Evolutionary conservation across 2,329 filamentous ascomycete genomes (phyloP).

Genomic region (Verticillium alfalfae): DNA sequence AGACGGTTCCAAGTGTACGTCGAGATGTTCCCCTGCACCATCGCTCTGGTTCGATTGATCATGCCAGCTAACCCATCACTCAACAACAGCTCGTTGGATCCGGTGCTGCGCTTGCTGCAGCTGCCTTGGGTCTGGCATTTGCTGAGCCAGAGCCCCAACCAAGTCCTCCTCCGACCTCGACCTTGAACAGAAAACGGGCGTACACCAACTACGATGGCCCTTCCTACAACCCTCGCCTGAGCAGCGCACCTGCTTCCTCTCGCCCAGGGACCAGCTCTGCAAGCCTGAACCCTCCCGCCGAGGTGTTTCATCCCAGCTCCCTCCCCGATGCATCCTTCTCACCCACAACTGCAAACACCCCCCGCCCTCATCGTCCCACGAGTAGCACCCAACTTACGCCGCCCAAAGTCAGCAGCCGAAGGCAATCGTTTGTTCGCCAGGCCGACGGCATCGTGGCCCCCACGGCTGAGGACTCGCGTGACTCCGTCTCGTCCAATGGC

Average conservation of each 20-base stretch:
- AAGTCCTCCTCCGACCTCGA: conserved; percentile 13
- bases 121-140: conserved; percentile 53
- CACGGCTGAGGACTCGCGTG: conserved; percentile 40
- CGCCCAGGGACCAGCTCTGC: conserved; percentile 39
- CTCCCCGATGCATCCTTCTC: conserved; percentile 7
- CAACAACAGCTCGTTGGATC: conserved; percentile 51
- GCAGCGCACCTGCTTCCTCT: conserved; percentile 21
- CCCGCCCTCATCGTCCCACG: conserved; percentile 21
- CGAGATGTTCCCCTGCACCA: conserved; percentile 1
- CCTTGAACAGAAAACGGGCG: conserved; percentile 7
- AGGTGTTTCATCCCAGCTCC: conserved; percentile 16
- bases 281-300: conserved; percentile 21
- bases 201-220: conserved; percentile 15
- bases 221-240: conserved; percentile 16
- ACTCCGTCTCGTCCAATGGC: conserved; percentile 55
- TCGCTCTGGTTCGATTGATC: conserved; percentile 8
- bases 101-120: conserved; percentile 56
- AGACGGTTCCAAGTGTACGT: conserved; percentile 48
- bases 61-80: neutral
- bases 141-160: conserved; percentile 42
- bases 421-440: conserved; percentile 35
- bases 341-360: conserved; percentile 18
- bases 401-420: conserved; percentile 30
- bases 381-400: conserved; percentile 32
- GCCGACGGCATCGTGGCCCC: conserved; percentile 28